phyloP scores from a whole-genome alignment of 2,329 filamentous ascomycete species.

The Apiospora pterosperma region DNA sequence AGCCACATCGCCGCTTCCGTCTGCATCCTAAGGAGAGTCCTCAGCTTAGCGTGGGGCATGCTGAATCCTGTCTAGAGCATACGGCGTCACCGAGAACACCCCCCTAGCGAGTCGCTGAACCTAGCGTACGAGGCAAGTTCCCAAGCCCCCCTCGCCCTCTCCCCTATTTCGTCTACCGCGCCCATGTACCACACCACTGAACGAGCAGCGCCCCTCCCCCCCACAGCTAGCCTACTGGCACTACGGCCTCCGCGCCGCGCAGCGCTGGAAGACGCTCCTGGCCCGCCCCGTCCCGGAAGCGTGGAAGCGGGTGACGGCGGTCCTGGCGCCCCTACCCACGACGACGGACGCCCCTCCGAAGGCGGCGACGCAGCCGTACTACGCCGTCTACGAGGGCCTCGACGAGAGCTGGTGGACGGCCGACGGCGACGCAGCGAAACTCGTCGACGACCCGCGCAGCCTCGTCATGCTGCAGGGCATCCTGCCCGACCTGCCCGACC shows the following conservation, averaged over 20 bases:
- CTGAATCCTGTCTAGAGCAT: slow-evolving; percentile 35
- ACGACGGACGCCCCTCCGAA: slow-evolving; percentile 30
- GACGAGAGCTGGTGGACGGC: slow-evolving; percentile 40
- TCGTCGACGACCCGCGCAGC: slow-evolving; percentile 40
- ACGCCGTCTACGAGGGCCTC: slow-evolving; percentile 45
- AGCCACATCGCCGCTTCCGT: not conserved
- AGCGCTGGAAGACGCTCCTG: slow-evolving; percentile 39
- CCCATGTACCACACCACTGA: no score
- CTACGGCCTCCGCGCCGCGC: slow-evolving; percentile 43
- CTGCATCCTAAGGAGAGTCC: no score
- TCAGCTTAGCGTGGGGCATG: not conserved
- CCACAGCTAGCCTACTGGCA: slow-evolving; percentile 42
- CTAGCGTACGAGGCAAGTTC: slow-evolving; percentile 40
- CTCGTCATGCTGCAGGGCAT: slow-evolving; percentile 42
- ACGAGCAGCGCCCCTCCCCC: not conserved
- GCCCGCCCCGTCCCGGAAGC: slow-evolving; percentile 30
- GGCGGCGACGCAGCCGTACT: slow-evolving; percentile 17
- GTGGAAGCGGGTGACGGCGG: slow-evolving; percentile 39
- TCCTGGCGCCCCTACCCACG: slow-evolving; percentile 41
- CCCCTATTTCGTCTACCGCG: no score
- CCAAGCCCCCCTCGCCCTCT: not conserved
- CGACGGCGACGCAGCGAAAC: slow-evolving; percentile 14
- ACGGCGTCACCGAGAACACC: slow-evolving; percentile 49
- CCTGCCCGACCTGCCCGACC: slow-evolving; percentile 33
- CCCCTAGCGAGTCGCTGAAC: slow-evolving; percentile 43